These are phyloP conservation scores for Pythium oligandrum DNA, from an alignment of 352 stramenopile genomes.

Conservation along the genomic window DNA sequence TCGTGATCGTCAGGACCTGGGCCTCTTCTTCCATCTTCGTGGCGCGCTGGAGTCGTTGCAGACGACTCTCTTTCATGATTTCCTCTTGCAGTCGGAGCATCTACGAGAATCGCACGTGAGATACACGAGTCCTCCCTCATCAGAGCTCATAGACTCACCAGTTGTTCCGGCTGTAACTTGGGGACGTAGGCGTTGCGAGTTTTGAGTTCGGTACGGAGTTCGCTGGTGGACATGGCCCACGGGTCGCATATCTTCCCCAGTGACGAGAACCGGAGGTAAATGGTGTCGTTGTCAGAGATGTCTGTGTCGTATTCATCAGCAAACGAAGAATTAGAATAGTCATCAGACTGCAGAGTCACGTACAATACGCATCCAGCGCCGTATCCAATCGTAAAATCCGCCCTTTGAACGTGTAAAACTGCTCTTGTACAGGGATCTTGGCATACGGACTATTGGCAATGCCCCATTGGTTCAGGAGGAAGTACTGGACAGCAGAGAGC, in stretches of 20 bases:
- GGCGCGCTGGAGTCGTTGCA: conserved; percentile 56
- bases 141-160: conserved; percentile 22
- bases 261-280: conserved; percentile 64
- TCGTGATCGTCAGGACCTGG: conserved; percentile 50
- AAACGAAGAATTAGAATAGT: not conserved
- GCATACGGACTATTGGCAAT: conserved; percentile 57
- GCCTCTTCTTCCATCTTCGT: conserved; percentile 46
- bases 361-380: conserved; percentile 61
- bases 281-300: conserved; percentile 60
- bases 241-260: conserved; percentile 61
- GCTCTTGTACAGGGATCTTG: conserved; percentile 32
- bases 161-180: conserved; percentile 60
- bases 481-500: conserved; percentile 44
- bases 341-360: conserved; percentile 5
- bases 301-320: conserved; percentile 21
- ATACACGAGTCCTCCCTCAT: too few relatives aligned
- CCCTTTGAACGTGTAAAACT: conserved; percentile 76
- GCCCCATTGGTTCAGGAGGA: conserved; percentile 53
- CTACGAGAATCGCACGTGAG: conserved; percentile 8
- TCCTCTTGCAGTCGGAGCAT: conserved; percentile 58
- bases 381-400: conserved; percentile 56
- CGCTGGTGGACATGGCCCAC: conserved; percentile 76
- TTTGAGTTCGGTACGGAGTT: conserved; percentile 55
- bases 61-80: conserved; percentile 59
- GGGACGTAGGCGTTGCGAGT: conserved; percentile 50